These are phyloP conservation scores for Penicillium sp. DNA, from an alignment of 2,329 filamentous ascomycete genomes.

Conservation along the genomic window DNA sequence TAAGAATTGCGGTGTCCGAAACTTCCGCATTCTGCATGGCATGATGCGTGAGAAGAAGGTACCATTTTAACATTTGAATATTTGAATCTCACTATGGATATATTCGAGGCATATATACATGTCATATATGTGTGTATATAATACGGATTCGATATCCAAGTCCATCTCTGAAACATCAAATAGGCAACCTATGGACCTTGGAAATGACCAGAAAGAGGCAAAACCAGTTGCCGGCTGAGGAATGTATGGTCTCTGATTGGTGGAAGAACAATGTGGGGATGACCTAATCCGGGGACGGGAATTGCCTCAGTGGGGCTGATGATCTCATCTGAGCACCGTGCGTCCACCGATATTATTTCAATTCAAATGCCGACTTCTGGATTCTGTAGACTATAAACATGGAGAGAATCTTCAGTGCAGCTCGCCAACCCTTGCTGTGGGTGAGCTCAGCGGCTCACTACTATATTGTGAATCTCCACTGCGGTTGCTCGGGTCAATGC, in stretches of 20 bases:
- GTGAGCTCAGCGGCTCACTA: neutral
- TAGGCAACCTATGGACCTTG: neutral
- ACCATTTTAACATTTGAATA: neutral
- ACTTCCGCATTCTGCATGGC: constrained; percentile 1
- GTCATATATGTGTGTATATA: neutral
- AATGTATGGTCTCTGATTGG: constrained; percentile 13
- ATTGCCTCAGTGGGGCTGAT: constrained; percentile 4
- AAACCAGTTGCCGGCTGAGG: constrained; percentile 17
- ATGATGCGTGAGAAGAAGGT: neutral
- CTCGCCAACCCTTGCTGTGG: neutral
- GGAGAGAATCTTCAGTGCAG: neutral
- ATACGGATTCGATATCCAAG: neutral
- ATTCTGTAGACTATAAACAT: neutral
- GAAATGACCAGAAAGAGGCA: neutral
- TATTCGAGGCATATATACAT: neutral
- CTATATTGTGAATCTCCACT: neutral
- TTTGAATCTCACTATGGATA: neutral
- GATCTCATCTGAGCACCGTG: constrained; percentile 12
- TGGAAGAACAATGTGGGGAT: neutral
- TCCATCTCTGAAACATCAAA: neutral
- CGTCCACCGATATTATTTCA: neutral
- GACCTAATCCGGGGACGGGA: constrained; percentile 18
- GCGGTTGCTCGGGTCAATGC: neutral
- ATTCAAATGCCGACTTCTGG: constrained; percentile 19
- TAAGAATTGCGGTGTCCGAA: constrained; percentile 9